phyloP scores from a whole-genome alignment of 1,139 yeast genomes.

The Saccharomycopsis crataegensis region DNA sequence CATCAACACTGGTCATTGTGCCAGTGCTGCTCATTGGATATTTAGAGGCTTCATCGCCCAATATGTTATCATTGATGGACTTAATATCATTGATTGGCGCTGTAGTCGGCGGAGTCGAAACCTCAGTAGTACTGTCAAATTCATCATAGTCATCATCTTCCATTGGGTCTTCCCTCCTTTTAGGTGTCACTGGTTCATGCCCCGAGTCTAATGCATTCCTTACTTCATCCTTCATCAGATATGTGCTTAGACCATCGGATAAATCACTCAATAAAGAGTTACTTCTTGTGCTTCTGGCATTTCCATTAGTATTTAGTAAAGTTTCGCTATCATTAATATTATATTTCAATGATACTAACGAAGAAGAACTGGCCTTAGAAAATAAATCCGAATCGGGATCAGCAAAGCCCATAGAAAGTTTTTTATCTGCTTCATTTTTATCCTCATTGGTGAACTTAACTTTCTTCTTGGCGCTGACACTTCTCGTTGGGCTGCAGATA shows the following conservation, averaged over 20 bases:
- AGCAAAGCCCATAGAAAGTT: neutral
- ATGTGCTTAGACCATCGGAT: neutral
- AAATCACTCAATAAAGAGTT: constrained; percentile 11
- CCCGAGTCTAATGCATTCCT: too few relatives aligned
- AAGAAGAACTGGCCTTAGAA: constrained; percentile 11
- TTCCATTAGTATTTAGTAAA: neutral
- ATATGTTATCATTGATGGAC: neutral
- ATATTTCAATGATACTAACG: neutral
- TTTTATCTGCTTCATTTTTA: neutral
- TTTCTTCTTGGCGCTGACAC: neutral
- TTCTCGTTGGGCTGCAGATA: too few relatives aligned
- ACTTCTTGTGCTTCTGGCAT: neutral
- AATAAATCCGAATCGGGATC: constrained; percentile 1
- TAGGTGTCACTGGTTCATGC: too few relatives aligned
- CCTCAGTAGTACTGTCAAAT: constrained; percentile 1
- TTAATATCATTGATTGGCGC: constrained; percentile 4
- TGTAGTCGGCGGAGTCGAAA: constrained; percentile 14
- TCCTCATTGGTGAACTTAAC: constrained; percentile 2
- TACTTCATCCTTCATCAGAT: too few relatives aligned
- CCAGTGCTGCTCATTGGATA: neutral
- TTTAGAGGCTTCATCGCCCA: neutral
- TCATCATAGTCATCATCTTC: constrained; percentile 1
- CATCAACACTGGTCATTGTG: neutral
- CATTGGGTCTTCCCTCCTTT: neutral
- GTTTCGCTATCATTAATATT: neutral